A percentile compares a stretch with the other conserved stretches of the same genome.
Conservation (phyloP, 2,329 filamentous ascomycete species). For the Thielaviopsis populi region DNA sequence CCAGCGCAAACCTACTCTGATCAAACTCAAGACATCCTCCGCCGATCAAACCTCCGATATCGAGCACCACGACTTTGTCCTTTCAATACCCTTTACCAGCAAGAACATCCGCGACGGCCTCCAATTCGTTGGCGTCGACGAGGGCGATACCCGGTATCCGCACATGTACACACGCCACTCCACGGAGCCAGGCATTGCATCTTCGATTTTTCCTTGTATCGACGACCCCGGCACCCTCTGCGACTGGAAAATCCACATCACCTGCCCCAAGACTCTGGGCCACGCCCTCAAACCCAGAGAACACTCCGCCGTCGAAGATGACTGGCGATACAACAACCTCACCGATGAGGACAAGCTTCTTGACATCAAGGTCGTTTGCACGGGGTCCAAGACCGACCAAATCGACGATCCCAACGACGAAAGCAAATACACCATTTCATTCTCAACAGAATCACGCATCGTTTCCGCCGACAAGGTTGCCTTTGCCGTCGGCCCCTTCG, state of each 20-base stretch:
- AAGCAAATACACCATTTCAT: constrained; percentile 75
- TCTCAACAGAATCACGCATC: constrained; percentile 52
- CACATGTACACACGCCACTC: constrained; percentile 83
- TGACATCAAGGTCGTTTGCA: constrained; percentile 82
- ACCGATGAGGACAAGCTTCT: constrained; percentile 70
- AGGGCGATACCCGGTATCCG: constrained; percentile 67
- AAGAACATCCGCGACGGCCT: constrained; percentile 68
- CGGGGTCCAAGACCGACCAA: constrained; percentile 78
- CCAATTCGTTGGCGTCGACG: constrained; percentile 78
- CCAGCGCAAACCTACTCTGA: constrained; percentile 28
- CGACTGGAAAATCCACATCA: constrained; percentile 78
- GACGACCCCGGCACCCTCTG: constrained; percentile 71
- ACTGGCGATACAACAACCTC: constrained; percentile 24
- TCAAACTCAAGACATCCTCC: constrained; percentile 33
- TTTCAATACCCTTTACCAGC: constrained; percentile 61
- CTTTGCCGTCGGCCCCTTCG: constrained; percentile 88
- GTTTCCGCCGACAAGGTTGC: constrained; percentile 80
- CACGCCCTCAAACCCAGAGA: constrained; percentile 43
- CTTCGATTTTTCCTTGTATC: constrained; percentile 82
- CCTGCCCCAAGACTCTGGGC: constrained; percentile 70
- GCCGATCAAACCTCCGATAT: constrained; percentile 23
- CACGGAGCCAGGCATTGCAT: constrained; percentile 61
- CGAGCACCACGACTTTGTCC: constrained; percentile 29
- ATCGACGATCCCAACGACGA: constrained; percentile 60
- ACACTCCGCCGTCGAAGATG: constrained; percentile 23